Evolutionary conservation across 345 rosid genomes (phyloP), one percentile per base, ranked within the genome.

Genomic region (Salix koriyanagi): DNA sequence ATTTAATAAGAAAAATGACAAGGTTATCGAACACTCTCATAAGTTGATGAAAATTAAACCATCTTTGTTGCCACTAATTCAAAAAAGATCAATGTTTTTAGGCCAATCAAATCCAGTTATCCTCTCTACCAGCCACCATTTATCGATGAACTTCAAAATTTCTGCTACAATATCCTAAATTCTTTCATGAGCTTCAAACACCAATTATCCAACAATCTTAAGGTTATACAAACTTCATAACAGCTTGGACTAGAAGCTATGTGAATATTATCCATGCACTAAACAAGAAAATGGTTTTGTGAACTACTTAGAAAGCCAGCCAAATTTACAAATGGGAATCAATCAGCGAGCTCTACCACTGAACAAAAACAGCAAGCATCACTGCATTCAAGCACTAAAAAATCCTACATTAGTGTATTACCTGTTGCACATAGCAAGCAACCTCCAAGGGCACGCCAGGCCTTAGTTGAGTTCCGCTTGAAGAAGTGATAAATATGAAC

Each of bases 381-480:
- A 71, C 21, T 41, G n/a, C 62, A 71, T 71, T 21, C 58, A 4
- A 67, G 39, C 5, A 74, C 8, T 3, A n/a, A 30, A 37, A 46
- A 75, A 41, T 82, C 70, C 67, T 41, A 68, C 18, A 75, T 30
- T 78, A 58, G 65, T 60, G 42, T 60, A 52, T 66, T 87, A 96
- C 98, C 98, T 86, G 99, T 94, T 79, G 94, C 99, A 82, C 98
- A 92, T 65, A 96, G 96, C 84, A 96, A 87, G 90, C 99, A 96
- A 77, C 99, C 98, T 69, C 99, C 99, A 52, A 96, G 98, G 6
- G 99, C 90, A 80, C 82, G 91, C 99, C 98, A 96, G 58, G 96
- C 99, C 75, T 89, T 89, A 58, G 80, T 75, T 44, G 98, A 88
- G 84, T 96, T 94, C 84, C 97, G 84, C 87, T 96, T 83, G 90